Conservation (phyloP, 371 early-diverging fungal species). For the Mortierella sp. region DNA sequence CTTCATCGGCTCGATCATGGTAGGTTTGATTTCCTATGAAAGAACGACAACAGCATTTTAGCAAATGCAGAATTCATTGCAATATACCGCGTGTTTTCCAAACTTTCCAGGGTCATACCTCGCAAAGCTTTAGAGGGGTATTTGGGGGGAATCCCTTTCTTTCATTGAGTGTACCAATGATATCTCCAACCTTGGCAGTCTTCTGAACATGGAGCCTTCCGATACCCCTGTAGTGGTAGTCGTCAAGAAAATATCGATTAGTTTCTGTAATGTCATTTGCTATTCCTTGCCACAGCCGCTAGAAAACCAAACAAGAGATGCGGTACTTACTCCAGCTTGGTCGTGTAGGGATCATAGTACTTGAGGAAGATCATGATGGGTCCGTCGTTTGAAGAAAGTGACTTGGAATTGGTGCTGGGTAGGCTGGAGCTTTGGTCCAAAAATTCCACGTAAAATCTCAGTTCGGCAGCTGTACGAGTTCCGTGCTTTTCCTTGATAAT, state of each 20-base stretch:
- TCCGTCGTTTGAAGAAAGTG: conserved; percentile 51
- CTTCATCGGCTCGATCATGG: conserved; percentile 85
- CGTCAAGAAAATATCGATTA: too few species aligned
- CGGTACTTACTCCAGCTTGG: conserved; percentile 67
- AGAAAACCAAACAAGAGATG: too few species aligned
- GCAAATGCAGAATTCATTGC: too few species aligned
- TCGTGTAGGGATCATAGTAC: conserved; percentile 80
- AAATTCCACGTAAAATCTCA: conserved; percentile 70
- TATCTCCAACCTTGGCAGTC: conserved; percentile 69
- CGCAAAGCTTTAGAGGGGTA: conserved; percentile 74
- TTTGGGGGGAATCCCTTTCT: conserved; percentile 65
- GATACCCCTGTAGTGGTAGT: conserved; percentile 62
- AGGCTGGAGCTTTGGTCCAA: conserved; percentile 25
- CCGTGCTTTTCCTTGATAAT: conserved; percentile 55
- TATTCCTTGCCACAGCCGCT: too few species aligned
- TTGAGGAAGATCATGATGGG: conserved; percentile 79
- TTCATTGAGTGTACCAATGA: conserved; percentile 67
- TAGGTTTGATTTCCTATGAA: conserved; percentile 87
- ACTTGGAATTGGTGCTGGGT: conserved; percentile 18
- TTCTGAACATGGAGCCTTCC: conserved; percentile 72
- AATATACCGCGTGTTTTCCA: too few species aligned
- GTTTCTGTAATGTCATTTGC: too few species aligned
- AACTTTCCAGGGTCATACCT: conserved; percentile 54
- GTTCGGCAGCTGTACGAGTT: conserved; percentile 56
- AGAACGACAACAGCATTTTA: neutral